Evolutionary conservation across 225 moss, liverwort and hornwort species (phyloP).

Genomic region (Sphagnum contortum): DNA sequence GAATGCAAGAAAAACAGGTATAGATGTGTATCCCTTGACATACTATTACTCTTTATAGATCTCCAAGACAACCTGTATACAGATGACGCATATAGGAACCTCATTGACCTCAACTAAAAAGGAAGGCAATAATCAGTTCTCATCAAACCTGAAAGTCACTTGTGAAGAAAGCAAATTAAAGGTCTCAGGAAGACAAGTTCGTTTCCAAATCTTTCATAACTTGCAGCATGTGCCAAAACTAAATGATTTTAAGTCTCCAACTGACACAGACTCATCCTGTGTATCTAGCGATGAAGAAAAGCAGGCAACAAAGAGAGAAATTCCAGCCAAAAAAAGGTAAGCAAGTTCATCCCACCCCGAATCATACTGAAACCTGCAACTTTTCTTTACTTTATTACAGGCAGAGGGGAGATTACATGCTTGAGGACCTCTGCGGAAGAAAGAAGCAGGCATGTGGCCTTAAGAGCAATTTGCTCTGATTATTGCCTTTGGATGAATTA

Average conservation of each 20-base stretch:
- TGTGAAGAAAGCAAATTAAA: too few relatives aligned
- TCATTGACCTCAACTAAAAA: too few relatives aligned
- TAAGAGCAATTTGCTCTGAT: constrained; percentile 19
- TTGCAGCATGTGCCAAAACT: too few relatives aligned
- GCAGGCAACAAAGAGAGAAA: too few relatives aligned
- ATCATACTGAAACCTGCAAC: neutral
- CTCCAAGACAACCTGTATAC: neutral
- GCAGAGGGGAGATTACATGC: neutral
- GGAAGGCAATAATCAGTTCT: too few relatives aligned
- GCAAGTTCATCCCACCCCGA: neutral
- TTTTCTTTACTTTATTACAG: neutral
- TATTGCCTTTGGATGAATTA: constrained; percentile 3
- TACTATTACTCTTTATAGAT: neutral
- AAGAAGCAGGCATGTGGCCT: constrained; percentile 3
- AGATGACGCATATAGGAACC: neutral
- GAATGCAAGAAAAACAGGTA: neutral
- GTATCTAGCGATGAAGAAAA: too few relatives aligned
- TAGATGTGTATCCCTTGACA: neutral
- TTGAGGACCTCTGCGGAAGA: neutral
- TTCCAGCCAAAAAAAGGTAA: neutral
- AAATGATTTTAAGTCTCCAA: too few relatives aligned
- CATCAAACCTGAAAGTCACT: too few relatives aligned
- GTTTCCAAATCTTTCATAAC: too few relatives aligned
- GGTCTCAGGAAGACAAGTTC: too few relatives aligned
- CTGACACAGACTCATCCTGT: too few relatives aligned